These are phyloP conservation scores for Lactarius sp. DNA, from an alignment of 768 basidiomycete genomes.

Conservation along the genomic window DNA sequence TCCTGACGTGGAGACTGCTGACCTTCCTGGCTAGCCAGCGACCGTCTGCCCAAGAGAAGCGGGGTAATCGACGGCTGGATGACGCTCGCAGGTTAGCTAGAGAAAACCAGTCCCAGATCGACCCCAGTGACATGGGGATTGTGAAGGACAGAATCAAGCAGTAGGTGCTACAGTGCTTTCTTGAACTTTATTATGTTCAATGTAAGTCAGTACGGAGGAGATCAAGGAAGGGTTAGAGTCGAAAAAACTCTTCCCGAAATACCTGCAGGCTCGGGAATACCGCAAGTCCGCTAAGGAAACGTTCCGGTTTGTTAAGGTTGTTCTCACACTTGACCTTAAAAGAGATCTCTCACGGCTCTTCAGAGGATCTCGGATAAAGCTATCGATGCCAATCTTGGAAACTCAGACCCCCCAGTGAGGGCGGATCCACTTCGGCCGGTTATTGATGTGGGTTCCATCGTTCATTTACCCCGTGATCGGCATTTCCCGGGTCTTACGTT, in stretches of 20 bases:
- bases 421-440: background rate
- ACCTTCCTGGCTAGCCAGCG: background rate
- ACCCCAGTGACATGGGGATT: background rate
- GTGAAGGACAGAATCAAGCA: background rate
- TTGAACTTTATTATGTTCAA: background rate
- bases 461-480: background rate
- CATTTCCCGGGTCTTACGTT: background rate
- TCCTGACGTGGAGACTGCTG: slow-evolving; percentile 6
- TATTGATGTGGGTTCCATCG: background rate
- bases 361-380: slow-evolving; percentile 4
- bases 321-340: background rate
- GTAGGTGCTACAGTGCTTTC: slow-evolving; percentile 2
- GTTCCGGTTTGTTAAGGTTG: slow-evolving; percentile 2
- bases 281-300: background rate
- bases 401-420: background rate
- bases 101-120: background rate
- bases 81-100: background rate
- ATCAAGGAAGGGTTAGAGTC: background rate
- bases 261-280: slow-evolving; percentile 8
- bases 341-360: background rate
- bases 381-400: background rate
- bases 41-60: background rate
- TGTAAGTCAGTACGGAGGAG: background rate
- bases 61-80: background rate
- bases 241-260: slow-evolving; percentile 1